Evolutionary conservation across 2,329 filamentous ascomycete species (phyloP).

Genomic region (Apiospora kogelbergensis): DNA sequence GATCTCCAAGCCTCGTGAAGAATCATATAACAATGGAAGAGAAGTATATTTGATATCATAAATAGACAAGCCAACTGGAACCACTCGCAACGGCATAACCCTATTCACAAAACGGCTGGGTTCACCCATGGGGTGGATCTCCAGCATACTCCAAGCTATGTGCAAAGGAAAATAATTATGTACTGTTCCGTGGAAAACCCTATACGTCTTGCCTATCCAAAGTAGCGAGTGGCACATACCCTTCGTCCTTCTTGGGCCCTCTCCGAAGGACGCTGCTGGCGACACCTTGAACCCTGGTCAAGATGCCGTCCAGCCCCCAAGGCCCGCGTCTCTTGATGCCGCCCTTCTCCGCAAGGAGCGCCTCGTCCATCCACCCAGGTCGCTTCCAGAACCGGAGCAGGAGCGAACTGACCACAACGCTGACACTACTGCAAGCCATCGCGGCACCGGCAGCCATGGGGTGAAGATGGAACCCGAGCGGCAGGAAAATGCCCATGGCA

Average conservation of each 20-base stretch:
- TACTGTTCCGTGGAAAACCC: background rate
- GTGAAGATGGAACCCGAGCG: constrained; percentile 82
- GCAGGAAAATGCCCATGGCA: constrained; percentile 90
- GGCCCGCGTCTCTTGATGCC: constrained; percentile 42
- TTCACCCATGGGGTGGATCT: background rate
- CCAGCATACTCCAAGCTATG: background rate
- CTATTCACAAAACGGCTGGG: background rate
- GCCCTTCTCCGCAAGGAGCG: constrained; percentile 59
- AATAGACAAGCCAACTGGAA: background rate
- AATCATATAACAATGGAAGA: background rate
- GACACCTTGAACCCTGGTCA: constrained; percentile 43
- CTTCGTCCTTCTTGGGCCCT: constrained; percentile 43
- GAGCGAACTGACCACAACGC: constrained; percentile 81
- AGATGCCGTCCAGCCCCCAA: constrained; percentile 39
- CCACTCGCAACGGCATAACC: background rate
- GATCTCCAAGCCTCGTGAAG: background rate
- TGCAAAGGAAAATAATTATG: background rate
- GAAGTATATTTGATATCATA: constrained; percentile 5
- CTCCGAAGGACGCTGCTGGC: constrained; percentile 35
- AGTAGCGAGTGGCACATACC: constrained; percentile 59
- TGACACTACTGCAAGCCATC: constrained; percentile 89
- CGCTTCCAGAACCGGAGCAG: constrained; percentile 84
- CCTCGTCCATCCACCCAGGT: constrained; percentile 82
- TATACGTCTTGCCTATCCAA: constrained; percentile 38
- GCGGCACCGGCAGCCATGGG: constrained; percentile 93